phyloP scores from a whole-genome alignment of 768 basidiomycete species.

The Cystofilobasidium macerans region DNA sequence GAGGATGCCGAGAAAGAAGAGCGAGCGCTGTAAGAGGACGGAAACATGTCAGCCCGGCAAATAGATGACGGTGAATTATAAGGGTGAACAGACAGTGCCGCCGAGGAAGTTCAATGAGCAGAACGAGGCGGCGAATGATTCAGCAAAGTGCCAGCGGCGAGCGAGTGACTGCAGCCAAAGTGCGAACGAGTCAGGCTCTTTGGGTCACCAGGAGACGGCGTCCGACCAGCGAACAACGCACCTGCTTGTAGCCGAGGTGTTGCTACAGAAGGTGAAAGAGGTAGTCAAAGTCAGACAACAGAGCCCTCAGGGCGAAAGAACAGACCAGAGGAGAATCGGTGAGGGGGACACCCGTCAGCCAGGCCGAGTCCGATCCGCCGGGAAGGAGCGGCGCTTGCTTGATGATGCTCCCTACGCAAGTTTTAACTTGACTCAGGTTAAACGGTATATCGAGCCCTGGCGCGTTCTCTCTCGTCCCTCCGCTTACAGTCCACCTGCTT shows the following conservation, averaged over 20 bases:
- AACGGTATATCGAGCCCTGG: too few relatives aligned
- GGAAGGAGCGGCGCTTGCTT: background rate
- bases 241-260: conserved; percentile 8
- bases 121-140: background rate
- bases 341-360: too few relatives aligned
- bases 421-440: too few relatives aligned
- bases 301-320: background rate
- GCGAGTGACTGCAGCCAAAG: background rate
- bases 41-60: too few relatives aligned
- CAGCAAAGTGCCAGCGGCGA: conserved; percentile 7
- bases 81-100: too few relatives aligned
- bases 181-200: background rate
- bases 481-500: too few relatives aligned
- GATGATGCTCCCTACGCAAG: background rate
- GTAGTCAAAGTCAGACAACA: too few relatives aligned
- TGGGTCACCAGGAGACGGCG: background rate
- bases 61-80: too few relatives aligned
- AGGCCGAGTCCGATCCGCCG: too few relatives aligned
- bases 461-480: too few relatives aligned
- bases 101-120: conserved; percentile 61
- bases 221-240: background rate
- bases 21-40: conserved; percentile 50
- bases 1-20: conserved; percentile 65
- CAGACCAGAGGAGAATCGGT: too few relatives aligned
- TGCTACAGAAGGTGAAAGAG: background rate